Evolutionary conservation across 176 grass and related monocot species (phyloP).

Genomic region (Thinopyrum elongatum): DNA sequence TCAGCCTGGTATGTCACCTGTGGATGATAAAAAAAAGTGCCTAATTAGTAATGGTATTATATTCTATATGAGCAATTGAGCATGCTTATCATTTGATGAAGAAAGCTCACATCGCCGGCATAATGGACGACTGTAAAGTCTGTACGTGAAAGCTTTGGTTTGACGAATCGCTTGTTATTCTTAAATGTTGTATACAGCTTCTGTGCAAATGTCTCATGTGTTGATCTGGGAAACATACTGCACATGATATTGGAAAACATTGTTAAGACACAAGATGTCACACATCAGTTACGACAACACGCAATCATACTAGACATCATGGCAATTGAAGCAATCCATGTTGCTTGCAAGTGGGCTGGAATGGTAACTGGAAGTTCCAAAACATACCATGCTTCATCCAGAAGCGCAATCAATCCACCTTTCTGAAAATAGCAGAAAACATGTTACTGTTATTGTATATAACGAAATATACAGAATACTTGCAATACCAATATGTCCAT

Average conservation of each 20-base stretch:
- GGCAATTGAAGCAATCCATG: slow-evolving; percentile 21
- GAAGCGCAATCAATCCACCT: slow-evolving; percentile 96
- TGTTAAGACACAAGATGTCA: slow-evolving; percentile 35
- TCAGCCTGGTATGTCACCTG: slow-evolving; percentile 94
- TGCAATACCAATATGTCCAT: not conserved
- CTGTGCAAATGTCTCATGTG: slow-evolving; percentile 98
- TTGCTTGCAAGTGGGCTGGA: slow-evolving; percentile 8
- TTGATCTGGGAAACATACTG: slow-evolving; percentile 99
- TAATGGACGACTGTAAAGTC: slow-evolving; percentile 96
- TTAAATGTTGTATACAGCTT: slow-evolving; percentile 93
- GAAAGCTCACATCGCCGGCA: slow-evolving; percentile 79
- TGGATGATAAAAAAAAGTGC: slow-evolving; percentile 27
- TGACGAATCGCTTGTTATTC: slow-evolving; percentile 83
- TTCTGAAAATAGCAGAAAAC: slow-evolving; percentile 71
- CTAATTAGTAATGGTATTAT: slow-evolving; percentile 31
- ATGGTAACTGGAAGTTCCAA: slow-evolving; percentile 24
- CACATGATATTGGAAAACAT: slow-evolving; percentile 25
- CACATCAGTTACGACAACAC: slow-evolving; percentile 20
- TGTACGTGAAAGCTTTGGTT: slow-evolving; percentile 98
- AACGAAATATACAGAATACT: not conserved
- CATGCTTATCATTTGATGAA: slow-evolving; percentile 14
- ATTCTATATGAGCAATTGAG: slow-evolving; percentile 28
- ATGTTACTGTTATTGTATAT: slow-evolving; percentile 23
- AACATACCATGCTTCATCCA: slow-evolving; percentile 99
- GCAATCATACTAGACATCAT: slow-evolving; percentile 10